A percentile compares a stretch with the other conserved stretches of the same genome.
Conservation (phyloP, 768 basidiomycete genomes). For the Auriculariales sp. region DNA sequence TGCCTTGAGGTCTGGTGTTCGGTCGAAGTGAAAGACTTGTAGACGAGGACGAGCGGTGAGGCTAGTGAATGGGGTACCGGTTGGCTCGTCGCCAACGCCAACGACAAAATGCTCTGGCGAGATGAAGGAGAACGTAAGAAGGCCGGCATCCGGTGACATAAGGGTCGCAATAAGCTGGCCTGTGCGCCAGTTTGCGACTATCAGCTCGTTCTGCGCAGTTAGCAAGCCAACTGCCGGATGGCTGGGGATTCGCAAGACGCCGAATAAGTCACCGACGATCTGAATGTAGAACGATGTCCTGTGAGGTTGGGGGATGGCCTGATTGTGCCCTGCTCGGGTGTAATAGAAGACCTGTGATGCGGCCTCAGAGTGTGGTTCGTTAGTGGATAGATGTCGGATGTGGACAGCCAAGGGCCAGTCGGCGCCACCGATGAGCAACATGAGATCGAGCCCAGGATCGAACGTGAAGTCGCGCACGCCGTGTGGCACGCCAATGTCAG, state of each 20-base stretch:
- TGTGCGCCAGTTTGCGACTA: not conserved
- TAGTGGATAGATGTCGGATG: conserved; percentile 34
- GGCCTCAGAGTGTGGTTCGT: conserved; percentile 34
- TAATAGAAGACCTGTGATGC: conserved; percentile 26
- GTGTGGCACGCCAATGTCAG: conserved; percentile 6
- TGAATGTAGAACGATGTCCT: not conserved
- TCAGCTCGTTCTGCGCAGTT: not conserved
- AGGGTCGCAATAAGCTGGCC: not conserved
- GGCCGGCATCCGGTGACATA: not conserved
- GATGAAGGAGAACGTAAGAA: not conserved
- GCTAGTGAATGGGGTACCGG: not conserved
- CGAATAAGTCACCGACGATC: not conserved
- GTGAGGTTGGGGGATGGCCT: not conserved
- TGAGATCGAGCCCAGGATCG: conserved; percentile 39
- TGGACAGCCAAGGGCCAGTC: conserved; percentile 33
- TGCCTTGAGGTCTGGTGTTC: no score
- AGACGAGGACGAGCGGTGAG: not conserved
- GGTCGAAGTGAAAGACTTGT: not conserved
- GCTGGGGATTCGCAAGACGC: not conserved
- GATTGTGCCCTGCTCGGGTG: conserved; percentile 11
- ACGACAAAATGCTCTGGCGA: not conserved
- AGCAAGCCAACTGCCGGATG: not conserved
- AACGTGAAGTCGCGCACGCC: conserved; percentile 42
- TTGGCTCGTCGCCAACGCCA: not conserved
- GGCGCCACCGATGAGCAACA: conserved; percentile 34